phyloP scores from a whole-genome alignment of 1,284 basidiomycete genomes.

The Tremellales sp. region DNA sequence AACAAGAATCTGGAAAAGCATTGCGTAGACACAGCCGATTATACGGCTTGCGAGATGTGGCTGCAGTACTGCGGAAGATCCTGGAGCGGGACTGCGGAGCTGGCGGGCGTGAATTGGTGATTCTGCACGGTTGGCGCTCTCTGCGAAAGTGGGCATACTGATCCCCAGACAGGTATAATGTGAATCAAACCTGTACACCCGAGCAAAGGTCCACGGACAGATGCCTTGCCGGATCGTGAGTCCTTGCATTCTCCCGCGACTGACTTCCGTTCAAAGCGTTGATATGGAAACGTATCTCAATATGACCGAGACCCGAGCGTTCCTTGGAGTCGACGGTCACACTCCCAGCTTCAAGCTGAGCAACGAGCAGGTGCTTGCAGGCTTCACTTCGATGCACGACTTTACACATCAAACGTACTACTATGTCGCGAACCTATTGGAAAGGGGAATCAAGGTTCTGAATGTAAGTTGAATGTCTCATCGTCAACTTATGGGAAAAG shows the following conservation, averaged over 20 bases:
- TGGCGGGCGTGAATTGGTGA: not conserved
- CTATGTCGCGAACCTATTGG: slow-evolving; percentile 64
- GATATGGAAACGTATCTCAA: slow-evolving; percentile 51
- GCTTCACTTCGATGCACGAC: slow-evolving; percentile 16
- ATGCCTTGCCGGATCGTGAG: not conserved
- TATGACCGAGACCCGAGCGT: slow-evolving; percentile 45
- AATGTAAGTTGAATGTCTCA: slow-evolving; percentile 39
- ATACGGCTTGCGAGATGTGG: slow-evolving; percentile 57
- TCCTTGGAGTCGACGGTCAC: slow-evolving; percentile 58
- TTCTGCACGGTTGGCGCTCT: too few species aligned
- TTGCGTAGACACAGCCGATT: slow-evolving; percentile 43
- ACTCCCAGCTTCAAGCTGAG: slow-evolving; percentile 54
- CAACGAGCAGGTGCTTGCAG: slow-evolving; percentile 44
- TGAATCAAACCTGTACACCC: not conserved
- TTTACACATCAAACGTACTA: slow-evolving; percentile 26
- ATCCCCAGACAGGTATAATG: not conserved
- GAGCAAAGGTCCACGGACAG: not conserved
- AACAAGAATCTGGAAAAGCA: slow-evolving; percentile 8
- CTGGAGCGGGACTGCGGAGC: not conserved
- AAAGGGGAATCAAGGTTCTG: slow-evolving; percentile 62
- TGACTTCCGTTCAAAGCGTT: too few species aligned
- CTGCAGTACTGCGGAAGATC: slow-evolving; percentile 53
- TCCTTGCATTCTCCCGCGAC: too few species aligned
- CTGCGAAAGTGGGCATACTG: not conserved
- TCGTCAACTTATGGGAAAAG: not conserved